These are phyloP conservation scores for Neofusicoccum parvum DNA, from an alignment of 2,329 filamentous ascomycete species.

Conservation along the genomic window DNA sequence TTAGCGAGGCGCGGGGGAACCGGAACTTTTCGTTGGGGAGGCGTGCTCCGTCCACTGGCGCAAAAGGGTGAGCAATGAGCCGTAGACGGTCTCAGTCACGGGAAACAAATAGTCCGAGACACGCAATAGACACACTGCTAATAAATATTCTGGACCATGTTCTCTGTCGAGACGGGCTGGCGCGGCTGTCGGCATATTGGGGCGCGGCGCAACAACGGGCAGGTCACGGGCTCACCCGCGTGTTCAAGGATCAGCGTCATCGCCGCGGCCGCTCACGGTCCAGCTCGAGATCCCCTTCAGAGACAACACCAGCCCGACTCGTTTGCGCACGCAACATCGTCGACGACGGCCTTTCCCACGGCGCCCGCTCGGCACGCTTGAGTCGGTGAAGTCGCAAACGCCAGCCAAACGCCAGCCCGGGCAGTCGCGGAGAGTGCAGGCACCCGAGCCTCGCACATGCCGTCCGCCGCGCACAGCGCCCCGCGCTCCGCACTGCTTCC, in stretches of 20 bases:
- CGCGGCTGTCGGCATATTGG: neutral
- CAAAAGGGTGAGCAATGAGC: neutral
- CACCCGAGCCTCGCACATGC: slow-evolving; percentile 10
- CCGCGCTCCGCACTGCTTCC: slow-evolving; percentile 1
- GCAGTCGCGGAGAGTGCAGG: neutral
- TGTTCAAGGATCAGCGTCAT: slow-evolving; percentile 12
- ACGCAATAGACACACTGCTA: too few species aligned
- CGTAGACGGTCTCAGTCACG: neutral
- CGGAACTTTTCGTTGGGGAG: neutral
- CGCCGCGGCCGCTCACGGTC: neutral
- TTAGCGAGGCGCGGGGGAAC: slow-evolving; percentile 17
- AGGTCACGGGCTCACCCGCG: slow-evolving; percentile 6
- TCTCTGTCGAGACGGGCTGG: neutral
- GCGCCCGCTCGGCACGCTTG: neutral
- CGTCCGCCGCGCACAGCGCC: neutral
- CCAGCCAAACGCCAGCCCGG: neutral
- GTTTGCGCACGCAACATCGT: neutral
- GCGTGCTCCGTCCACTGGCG: too few species aligned
- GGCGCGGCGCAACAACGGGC: neutral
- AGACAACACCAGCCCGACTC: neutral
- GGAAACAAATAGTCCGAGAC: too few species aligned
- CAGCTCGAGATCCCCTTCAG: neutral
- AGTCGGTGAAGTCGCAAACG: neutral
- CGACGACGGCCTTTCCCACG: neutral
- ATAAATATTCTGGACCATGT: too few species aligned